Evolutionary conservation across 73 alveolate genomes (phyloP).

Genomic region (Paramecium sexaurelia): DNA sequence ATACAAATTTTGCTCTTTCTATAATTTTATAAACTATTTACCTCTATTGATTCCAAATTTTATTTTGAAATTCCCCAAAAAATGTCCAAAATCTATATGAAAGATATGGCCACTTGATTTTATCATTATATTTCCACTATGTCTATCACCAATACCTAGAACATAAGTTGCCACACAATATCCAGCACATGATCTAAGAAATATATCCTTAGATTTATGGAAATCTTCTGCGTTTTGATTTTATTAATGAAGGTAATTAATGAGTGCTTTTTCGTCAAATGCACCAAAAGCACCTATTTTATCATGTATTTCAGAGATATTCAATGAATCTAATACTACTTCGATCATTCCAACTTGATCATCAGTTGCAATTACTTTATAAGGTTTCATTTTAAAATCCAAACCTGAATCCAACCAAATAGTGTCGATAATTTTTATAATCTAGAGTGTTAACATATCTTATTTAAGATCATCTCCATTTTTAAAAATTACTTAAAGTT

Average conservation of each 20-base stretch:
- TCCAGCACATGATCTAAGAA: slow-evolving; percentile 91
- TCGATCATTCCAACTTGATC: slow-evolving; percentile 95
- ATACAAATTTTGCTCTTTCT: slow-evolving; percentile 78
- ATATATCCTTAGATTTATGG: slow-evolving; percentile 76
- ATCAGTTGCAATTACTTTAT: slow-evolving; percentile 91
- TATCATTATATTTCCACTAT: slow-evolving; percentile 94
- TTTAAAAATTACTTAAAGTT: slow-evolving; percentile 43
- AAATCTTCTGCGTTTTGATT: slow-evolving; percentile 63
- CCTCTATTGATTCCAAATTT: slow-evolving; percentile 95
- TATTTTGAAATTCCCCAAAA: slow-evolving; percentile 92
- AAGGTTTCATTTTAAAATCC: slow-evolving; percentile 93
- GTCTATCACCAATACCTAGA: slow-evolving; percentile 97
- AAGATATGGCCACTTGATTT: slow-evolving; percentile 92
- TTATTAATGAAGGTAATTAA: slow-evolving; percentile 60
- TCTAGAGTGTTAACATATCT: slow-evolving; percentile 92
- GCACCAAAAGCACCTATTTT: slow-evolving; percentile 72
- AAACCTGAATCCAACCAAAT: slow-evolving; percentile 94
- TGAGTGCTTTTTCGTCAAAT: slow-evolving; percentile 71
- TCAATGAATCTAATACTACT: slow-evolving; percentile 83
- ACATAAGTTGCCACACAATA: slow-evolving; percentile 96
- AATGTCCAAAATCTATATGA: slow-evolving; percentile 99
- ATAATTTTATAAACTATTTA: slow-evolving; percentile 16
- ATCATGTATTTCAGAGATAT: slow-evolving; percentile 47
- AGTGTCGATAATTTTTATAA: slow-evolving; percentile 92
- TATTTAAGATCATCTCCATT: slow-evolving; percentile 98